Evolutionary conservation across 2,329 filamentous ascomycete genomes (phyloP).

Genomic region (Leptodontidium sp.): DNA sequence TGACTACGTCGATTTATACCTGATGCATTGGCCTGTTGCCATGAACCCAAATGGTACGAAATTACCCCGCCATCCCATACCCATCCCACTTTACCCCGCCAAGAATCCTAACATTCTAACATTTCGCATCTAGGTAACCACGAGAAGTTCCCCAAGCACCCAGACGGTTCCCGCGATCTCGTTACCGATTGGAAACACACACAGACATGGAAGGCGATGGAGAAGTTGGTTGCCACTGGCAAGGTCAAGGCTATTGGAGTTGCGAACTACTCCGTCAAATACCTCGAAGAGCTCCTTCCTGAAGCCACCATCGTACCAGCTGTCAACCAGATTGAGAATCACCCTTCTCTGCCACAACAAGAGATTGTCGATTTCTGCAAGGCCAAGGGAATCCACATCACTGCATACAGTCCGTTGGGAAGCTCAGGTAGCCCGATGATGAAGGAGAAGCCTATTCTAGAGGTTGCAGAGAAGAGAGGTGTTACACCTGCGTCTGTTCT

Average conservation of each 20-base stretch:
- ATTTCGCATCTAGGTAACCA: slow-evolving; percentile 61
- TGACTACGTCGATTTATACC: slow-evolving; percentile 82
- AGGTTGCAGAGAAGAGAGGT: slow-evolving; percentile 70
- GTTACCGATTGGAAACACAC: slow-evolving; percentile 73
- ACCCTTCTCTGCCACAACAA: slow-evolving; percentile 64
- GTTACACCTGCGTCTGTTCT: slow-evolving; percentile 69
- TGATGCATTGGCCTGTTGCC: slow-evolving; percentile 85
- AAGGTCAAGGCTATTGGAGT: slow-evolving; percentile 61
- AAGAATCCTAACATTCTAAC: slow-evolving; percentile 9
- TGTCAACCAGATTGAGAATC: slow-evolving; percentile 68
- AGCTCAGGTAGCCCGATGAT: slow-evolving; percentile 56
- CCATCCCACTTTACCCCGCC: slow-evolving; percentile 27
- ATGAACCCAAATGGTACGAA: slow-evolving; percentile 76
- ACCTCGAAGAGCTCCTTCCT: slow-evolving; percentile 49
- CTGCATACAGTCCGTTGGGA: slow-evolving; percentile 57
- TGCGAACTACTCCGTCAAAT: slow-evolving; percentile 48
- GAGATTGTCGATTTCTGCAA: slow-evolving; percentile 60
- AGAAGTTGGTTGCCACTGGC: slow-evolving; percentile 67
- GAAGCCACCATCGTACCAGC: slow-evolving; percentile 57
- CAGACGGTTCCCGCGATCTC: slow-evolving; percentile 79
- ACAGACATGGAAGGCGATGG: slow-evolving; percentile 81
- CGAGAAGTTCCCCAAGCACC: slow-evolving; percentile 76
- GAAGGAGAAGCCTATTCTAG: slow-evolving; percentile 65
- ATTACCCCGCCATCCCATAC: slow-evolving; percentile 28
- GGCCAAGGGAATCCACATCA: slow-evolving; percentile 58